Evolutionary conservation across 139 green algal genomes (phyloP), one percentile per base, ranked within the genome.

Genomic region (Astrephomene gubernaculifera): DNA sequence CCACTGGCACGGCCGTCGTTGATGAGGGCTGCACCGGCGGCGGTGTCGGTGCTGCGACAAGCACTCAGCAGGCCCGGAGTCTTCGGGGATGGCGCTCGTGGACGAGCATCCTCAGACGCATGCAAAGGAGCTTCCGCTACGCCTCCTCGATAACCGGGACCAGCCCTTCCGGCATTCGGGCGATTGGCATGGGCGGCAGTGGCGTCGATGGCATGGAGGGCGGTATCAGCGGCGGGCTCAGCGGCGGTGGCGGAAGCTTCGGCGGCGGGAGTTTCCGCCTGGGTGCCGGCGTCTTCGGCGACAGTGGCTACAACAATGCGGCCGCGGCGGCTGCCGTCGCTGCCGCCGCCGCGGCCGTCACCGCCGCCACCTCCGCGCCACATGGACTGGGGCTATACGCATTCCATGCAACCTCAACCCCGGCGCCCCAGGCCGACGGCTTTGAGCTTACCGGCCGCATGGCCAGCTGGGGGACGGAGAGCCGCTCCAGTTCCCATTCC

Each of bases 61-160:
- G n/a, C n/a, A n/a, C n/a, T n/a, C n/a, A n/a, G n/a, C n/a, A n/a
- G n/a, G n/a, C n/a, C 49, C 70, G 44, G 4, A 44, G 43, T 27
- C 43, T 78, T 35, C 70, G 70, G 8, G 71, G 71, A 45, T 80
- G 71, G 71, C 71, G 71, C 31, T 67, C 45, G 31, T 80, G 71
- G 71, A 80, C 71, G 12, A 45, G 71, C 45, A 31, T 80, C 45
- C 9, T 80, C 2, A 45, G 71, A 7, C 45, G 71, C 6, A 31
- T 80, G 71, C n/a, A 65, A 6, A 45, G 71, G n/a, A 80, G 71
- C 71, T 80, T 80, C 71, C 45, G 49, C 5, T n/a, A 33, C 33
- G 45, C 17, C 17, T 17, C 12, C 12, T 17, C 17, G 49, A 12
- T 57, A 17, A 17, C 49, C 12, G 17, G 17, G 12, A 57, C 49